phyloP scores from a whole-genome alignment of 306 rosid genomes.

The Benincasa hispida region DNA sequence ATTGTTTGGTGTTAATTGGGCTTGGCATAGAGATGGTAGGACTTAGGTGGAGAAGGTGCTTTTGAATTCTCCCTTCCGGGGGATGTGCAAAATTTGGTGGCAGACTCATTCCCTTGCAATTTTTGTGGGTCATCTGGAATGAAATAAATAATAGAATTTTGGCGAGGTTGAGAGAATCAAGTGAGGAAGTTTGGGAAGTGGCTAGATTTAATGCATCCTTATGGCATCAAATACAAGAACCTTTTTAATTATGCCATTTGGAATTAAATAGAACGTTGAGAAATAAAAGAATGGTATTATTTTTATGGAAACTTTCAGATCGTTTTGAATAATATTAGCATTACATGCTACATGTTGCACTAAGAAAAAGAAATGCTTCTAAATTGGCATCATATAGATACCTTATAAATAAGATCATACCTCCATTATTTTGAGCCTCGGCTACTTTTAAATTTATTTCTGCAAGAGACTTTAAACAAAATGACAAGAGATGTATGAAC shows the following conservation, averaged over 20 bases:
- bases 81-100: too few species aligned
- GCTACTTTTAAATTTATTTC: constrained; percentile 64
- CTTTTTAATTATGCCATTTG: background rate
- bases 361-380: background rate
- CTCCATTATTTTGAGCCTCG: constrained; percentile 80
- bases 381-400: background rate
- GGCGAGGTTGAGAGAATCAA: too few species aligned
- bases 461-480: constrained; percentile 56
- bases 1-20: too few species aligned
- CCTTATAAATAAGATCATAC: constrained; percentile 22
- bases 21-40: too few species aligned
- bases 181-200: too few species aligned
- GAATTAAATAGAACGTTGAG: background rate
- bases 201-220: too few species aligned
- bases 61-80: too few species aligned
- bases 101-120: too few species aligned
- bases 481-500: constrained; percentile 15
- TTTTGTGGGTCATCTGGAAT: too few species aligned
- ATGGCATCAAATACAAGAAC: too few species aligned
- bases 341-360: background rate
- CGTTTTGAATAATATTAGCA: background rate
- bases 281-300: background rate
- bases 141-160: too few species aligned
- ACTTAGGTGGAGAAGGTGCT: too few species aligned
- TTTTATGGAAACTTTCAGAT: background rate